phyloP scores from a whole-genome alignment of 345 rosid genomes.

The Theobroma cacao region DNA sequence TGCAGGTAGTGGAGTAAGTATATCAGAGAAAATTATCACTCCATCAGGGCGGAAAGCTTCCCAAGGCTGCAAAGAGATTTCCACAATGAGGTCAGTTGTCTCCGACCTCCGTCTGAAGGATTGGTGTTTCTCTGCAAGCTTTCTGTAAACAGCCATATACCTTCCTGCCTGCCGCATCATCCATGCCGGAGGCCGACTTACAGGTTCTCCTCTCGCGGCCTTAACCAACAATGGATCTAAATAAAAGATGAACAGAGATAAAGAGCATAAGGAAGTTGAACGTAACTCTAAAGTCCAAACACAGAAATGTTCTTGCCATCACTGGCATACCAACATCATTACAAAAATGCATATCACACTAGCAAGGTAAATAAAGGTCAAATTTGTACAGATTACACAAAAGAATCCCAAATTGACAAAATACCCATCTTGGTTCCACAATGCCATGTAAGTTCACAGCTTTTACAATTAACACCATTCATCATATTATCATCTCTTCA shows the following conservation, averaged over 20 bases:
- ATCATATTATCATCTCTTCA: neutral
- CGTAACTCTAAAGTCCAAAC: neutral
- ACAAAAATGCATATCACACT: slow-evolving; percentile 19
- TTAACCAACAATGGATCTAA: slow-evolving; percentile 82
- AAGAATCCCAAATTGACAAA: neutral
- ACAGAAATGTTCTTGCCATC: neutral
- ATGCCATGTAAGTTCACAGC: neutral
- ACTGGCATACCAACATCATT: neutral
- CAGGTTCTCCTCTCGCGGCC: slow-evolving; percentile 82
- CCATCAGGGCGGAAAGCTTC: slow-evolving; percentile 88
- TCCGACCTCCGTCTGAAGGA: slow-evolving; percentile 93
- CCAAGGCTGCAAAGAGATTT: slow-evolving; percentile 97
- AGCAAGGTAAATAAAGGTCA: neutral
- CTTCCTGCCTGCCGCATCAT: slow-evolving; percentile 99
- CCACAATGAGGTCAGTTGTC: slow-evolving; percentile 90
- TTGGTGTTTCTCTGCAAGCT: slow-evolving; percentile 90
- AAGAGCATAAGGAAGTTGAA: neutral
- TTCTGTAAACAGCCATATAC: slow-evolving; percentile 94
- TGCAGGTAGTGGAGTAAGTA: slow-evolving; percentile 90
- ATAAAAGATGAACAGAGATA: slow-evolving; percentile 15
- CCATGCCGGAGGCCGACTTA: slow-evolving; percentile 92
- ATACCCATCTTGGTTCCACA: neutral
- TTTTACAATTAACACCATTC: neutral
- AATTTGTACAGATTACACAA: neutral
- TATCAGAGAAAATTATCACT: slow-evolving; percentile 92